phyloP scores from a whole-genome alignment of 2,329 filamentous ascomycete species.

The Periglandula ipomoeae region DNA sequence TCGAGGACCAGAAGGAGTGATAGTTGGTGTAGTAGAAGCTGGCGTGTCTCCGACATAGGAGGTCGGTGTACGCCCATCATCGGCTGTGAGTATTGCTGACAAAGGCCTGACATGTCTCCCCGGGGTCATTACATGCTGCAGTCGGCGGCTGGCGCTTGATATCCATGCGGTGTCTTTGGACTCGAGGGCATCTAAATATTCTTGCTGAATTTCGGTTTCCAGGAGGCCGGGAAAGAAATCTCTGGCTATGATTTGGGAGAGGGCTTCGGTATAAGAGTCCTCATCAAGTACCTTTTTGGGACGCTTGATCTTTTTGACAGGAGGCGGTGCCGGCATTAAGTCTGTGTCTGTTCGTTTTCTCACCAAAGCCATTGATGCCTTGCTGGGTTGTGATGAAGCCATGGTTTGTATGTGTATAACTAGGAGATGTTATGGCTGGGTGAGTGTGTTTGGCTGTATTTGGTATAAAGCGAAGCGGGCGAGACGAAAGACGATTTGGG shows the following conservation, averaged over 20 bases:
- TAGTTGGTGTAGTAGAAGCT: constrained; percentile 39
- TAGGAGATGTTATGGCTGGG: neutral
- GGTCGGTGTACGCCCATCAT: constrained; percentile 48
- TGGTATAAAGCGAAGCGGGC: too few relatives aligned
- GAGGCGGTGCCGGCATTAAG: constrained; percentile 77
- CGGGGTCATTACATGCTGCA: constrained; percentile 75
- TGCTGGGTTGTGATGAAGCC: constrained; percentile 1
- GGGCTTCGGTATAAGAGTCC: constrained; percentile 80
- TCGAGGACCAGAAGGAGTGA: constrained; percentile 31
- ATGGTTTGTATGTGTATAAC: neutral
- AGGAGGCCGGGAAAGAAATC: constrained; percentile 93
- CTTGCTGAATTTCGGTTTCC: constrained; percentile 78
- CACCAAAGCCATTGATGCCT: constrained; percentile 39
- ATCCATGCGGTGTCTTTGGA: constrained; percentile 85
- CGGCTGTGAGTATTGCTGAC: constrained; percentile 14
- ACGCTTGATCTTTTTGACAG: constrained; percentile 81
- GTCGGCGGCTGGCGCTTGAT: constrained; percentile 61
- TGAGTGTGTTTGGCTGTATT: neutral
- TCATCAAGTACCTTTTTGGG: constrained; percentile 84
- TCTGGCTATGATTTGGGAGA: constrained; percentile 89
- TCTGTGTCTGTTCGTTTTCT: constrained; percentile 62
- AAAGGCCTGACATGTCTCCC: constrained; percentile 35
- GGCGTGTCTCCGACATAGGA: constrained; percentile 68
- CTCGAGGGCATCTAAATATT: constrained; percentile 85
- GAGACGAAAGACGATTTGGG: neutral